Evolutionary conservation across 495 filamentous ascomycete genomes (phyloP).

Genomic region (Penicillium samsonianum): DNA sequence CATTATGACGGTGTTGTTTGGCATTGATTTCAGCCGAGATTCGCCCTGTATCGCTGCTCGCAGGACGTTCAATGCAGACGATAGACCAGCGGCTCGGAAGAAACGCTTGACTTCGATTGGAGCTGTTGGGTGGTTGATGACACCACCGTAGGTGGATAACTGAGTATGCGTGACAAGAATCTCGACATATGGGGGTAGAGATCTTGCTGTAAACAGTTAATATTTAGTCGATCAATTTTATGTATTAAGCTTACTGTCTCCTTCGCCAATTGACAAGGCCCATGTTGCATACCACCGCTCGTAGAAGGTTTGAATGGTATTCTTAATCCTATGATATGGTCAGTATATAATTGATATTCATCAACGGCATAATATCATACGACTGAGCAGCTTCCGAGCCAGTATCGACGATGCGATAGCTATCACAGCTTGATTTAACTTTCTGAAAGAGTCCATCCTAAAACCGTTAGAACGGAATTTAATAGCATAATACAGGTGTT

Average conservation of each 20-base stretch:
- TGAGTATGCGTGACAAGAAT: constrained; percentile 73
- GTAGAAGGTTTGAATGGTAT: constrained; percentile 63
- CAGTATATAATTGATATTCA: neutral
- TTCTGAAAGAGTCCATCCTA: constrained; percentile 61
- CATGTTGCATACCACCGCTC: constrained; percentile 62
- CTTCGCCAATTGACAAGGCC: constrained; percentile 59
- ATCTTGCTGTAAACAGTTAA: constrained; percentile 46
- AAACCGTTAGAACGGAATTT: neutral
- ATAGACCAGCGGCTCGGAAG: constrained; percentile 68
- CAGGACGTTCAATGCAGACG: constrained; percentile 71
- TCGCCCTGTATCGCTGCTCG: constrained; percentile 72
- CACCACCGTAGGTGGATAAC: constrained; percentile 69
- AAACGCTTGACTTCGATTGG: constrained; percentile 68
- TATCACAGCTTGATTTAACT: constrained; percentile 65
- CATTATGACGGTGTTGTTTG: constrained; percentile 77
- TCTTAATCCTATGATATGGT: constrained; percentile 50
- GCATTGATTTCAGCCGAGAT: constrained; percentile 68
- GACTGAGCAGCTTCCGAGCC: constrained; percentile 57
- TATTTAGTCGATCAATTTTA: neutral
- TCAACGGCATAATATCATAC: constrained; percentile 35
- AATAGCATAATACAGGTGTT: neutral
- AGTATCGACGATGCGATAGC: constrained; percentile 48
- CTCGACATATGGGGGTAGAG: constrained; percentile 70
- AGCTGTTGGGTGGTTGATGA: constrained; percentile 74
- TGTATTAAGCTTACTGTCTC: constrained; percentile 44